phyloP scores from a whole-genome alignment of 192 early-diverging fungal genomes.

The Entomortierella lignicola region DNA sequence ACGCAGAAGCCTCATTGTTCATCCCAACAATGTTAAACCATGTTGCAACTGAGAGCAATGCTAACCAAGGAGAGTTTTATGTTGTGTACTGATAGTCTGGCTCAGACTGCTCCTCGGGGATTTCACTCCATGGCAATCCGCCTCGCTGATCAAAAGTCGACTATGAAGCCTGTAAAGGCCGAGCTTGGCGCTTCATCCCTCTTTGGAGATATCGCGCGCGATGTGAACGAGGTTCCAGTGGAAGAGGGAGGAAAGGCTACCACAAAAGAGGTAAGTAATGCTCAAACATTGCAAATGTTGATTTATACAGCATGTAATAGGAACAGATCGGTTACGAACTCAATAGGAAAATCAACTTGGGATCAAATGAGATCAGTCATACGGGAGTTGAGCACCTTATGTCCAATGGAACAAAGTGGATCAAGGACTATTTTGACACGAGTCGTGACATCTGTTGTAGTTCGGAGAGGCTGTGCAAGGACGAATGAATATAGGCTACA shows the following conservation, averaged over 20 bases:
- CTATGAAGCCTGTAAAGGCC: conserved; percentile 33
- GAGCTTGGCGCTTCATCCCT: conserved; percentile 47
- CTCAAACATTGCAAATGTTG: not conserved
- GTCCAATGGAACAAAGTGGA: too few relatives aligned
- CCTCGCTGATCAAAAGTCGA: conserved; percentile 41
- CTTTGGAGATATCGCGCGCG: conserved; percentile 39
- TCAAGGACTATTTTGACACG: too few relatives aligned
- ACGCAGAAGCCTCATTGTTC: too few relatives aligned
- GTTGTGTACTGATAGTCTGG: conserved; percentile 11
- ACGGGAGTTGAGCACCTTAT: too few relatives aligned
- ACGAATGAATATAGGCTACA: too few relatives aligned
- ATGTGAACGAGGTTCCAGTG: conserved; percentile 43
- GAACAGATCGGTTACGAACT: too few relatives aligned
- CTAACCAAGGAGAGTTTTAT: not conserved
- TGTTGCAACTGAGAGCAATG: not conserved
- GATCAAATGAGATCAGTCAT: too few relatives aligned
- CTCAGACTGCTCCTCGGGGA: conserved; percentile 31
- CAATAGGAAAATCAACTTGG: too few relatives aligned
- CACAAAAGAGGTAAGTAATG: conserved; percentile 38
- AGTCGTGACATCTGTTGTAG: too few relatives aligned
- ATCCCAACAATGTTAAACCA: too few relatives aligned
- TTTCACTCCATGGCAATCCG: conserved; percentile 37
- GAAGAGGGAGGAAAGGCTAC: conserved; percentile 47
- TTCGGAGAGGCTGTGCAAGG: too few relatives aligned
- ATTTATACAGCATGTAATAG: not conserved